Base-by-base conservation (phyloP, 225 moss, liverwort and hornwort genomes). In the Lunularia cruciata region DNA sequence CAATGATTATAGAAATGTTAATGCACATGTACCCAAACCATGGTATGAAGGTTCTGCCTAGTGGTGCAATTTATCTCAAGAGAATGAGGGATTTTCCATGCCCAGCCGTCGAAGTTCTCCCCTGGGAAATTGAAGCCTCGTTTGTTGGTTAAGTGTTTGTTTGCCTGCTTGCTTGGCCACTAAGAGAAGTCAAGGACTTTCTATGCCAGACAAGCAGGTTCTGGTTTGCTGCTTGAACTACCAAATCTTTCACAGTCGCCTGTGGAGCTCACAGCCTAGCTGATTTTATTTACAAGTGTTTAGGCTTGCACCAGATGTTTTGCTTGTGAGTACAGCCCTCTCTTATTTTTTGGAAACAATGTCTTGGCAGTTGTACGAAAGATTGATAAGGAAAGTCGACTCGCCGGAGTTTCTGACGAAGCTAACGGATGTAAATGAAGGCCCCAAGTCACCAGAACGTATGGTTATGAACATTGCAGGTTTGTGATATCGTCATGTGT, bases 361-460 rank as follows among this genome's bases (percentile, higher is more conserved):
- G 60, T 38, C 16, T 28, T 37, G 57, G 60, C 85, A 92, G 90
- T 75, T 95, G 46, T 92, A 92, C 70, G 88, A 90, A 67, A 82
- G 85, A 69, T 73, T 95, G 79, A 92, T 90, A 70, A 74, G 73
- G 69, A 92, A 88, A 73, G 86, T 95, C 8, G 86, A 92, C 49
- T 95, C 92, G 13, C 88, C 90, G 8, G 85, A 83, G 33, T 95
- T 95, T 65, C 20, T 95, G 72, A 79, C 80, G 16, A 95, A 88
- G 83, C 78, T 95, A 49, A 67, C 69, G 67, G 69, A 56, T 6
- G 64, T 51, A 27, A 45, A 15, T 52, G 75, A 72, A 63, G 57
- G 39, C 15, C 34, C 48, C 3, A 57, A 55, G 38, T 74, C 70
- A 11, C 67, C 78, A 63, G 75, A 72, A 10, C 76, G 59, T 47